Percentiles rank a stretch among this genome's conserved stretches.
These are phyloP conservation scores for Tetraselmis striata DNA, from an alignment of 139 green algal species.

Conservation along the genomic window DNA sequence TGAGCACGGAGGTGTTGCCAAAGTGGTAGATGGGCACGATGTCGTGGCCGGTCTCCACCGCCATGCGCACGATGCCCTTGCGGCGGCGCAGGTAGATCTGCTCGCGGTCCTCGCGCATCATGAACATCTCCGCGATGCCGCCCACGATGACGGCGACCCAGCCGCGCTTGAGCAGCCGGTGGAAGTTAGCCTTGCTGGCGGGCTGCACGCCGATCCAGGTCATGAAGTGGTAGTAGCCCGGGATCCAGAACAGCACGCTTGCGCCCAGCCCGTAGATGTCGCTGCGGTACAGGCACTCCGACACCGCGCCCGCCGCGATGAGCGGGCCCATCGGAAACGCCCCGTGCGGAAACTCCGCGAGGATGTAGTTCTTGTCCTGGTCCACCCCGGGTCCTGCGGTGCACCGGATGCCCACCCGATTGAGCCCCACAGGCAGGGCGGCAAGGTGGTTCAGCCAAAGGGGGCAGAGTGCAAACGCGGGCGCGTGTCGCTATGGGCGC, in stretches of 20 bases:
- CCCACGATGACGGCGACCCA: constrained; percentile 31
- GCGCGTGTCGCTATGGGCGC: no score
- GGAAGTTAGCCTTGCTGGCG: constrained; percentile 31
- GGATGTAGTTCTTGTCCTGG: neutral
- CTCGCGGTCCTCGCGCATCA: constrained; percentile 25
- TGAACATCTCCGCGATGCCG: constrained; percentile 33
- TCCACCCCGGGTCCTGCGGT: neutral
- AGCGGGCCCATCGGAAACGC: neutral
- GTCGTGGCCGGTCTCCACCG: constrained; percentile 30
- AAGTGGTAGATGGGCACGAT: constrained; percentile 41
- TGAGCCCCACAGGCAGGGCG: no score
- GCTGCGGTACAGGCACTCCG: neutral
- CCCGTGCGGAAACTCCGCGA: neutral
- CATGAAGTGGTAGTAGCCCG: constrained; percentile 31
- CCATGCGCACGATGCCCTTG: constrained; percentile 36
- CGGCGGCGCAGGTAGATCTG: constrained; percentile 27
- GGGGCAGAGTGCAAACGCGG: no score
- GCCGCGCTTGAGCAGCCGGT: constrained; percentile 29
- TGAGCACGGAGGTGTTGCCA: constrained; percentile 32
- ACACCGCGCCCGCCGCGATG: neutral
- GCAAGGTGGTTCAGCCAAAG: no score
- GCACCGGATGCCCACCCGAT: no score
- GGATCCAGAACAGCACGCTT: constrained; percentile 24
- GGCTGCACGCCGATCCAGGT: constrained; percentile 40
- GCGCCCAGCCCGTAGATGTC: constrained; percentile 29